These are phyloP conservation scores for Grosmannia penicillata DNA, from an alignment of 2,329 filamentous ascomycete species.

Conservation along the genomic window DNA sequence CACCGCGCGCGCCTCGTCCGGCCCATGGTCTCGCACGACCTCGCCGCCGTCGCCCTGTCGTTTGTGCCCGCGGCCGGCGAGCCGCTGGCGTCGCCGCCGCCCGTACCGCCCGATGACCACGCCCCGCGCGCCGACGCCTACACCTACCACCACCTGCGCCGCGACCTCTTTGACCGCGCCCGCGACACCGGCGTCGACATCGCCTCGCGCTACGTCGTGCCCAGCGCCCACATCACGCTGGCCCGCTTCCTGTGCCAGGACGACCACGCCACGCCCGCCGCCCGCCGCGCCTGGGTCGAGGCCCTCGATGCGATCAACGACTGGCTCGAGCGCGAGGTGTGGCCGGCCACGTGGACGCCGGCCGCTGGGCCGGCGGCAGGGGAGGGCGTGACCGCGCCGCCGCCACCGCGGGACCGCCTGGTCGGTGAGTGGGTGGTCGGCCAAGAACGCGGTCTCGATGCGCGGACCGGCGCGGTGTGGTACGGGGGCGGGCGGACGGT, in stretches of 20 bases:
- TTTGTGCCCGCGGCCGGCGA: conserved; percentile 70
- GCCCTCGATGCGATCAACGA: conserved; percentile 63
- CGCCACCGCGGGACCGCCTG: conserved; percentile 19
- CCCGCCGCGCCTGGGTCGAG: conserved; percentile 49
- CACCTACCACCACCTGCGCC: conserved; percentile 81
- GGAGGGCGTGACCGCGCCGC: conserved; percentile 4
- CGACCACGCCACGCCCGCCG: conserved; percentile 44
- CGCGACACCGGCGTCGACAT: conserved; percentile 50
- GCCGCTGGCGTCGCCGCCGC: conserved; percentile 24
- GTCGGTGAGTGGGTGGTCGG: conserved; percentile 76
- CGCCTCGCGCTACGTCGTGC: conserved; percentile 71
- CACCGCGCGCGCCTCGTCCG: conserved; percentile 66
- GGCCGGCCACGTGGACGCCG: conserved; percentile 31
- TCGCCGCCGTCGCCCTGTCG: conserved; percentile 71
- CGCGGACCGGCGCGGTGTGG: conserved; percentile 64
- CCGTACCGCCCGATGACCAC: conserved; percentile 18
- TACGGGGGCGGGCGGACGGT: conserved; percentile 72
- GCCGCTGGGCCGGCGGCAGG: background rate
- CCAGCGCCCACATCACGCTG: conserved; percentile 79
- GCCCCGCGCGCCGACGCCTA: conserved; percentile 42
- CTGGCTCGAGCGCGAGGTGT: conserved; percentile 58
- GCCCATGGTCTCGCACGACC: conserved; percentile 71
- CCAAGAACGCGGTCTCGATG: conserved; percentile 66
- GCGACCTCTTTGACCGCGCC: conserved; percentile 55
- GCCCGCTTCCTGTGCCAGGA: conserved; percentile 59